Evolutionary conservation across 1,139 yeast genomes (phyloP), one percentile per base, ranked within the genome.

Genomic region (Yamadazyma blattariae): DNA sequence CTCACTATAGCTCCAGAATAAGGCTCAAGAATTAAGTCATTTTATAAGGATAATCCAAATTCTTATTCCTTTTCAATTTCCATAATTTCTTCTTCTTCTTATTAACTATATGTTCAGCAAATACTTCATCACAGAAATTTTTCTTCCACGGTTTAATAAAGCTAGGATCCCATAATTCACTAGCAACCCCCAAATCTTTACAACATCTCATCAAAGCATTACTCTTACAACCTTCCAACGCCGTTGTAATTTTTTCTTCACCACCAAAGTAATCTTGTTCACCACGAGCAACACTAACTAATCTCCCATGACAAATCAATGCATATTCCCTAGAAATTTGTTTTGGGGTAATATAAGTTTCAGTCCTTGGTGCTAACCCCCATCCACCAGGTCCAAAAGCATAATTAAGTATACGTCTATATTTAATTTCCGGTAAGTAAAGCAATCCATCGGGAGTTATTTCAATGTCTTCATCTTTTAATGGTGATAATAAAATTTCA

Each of bases 371-470:
- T 0, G 95, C 96, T 39, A 92, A 67, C 0, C 98, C 98, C 98
- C 98, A 92, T 1, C 96, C 97, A 17, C 98, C 98, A 2, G 98
- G 97, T 2, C 98, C 98, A 67, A 92, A 90, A 0, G 97, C 95
- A 26, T 73, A 72, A 60, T 90, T 90, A 48, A 92, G 63, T 23
- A 89, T 83, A 32, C 98, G 74, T 44, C 98, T 77, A 56, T 92
- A 92, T 56, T 90, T 89, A 59, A 92, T 92, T 59, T 92, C 98
- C 0, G 98, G 98, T 34, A 92, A 66, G 51, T 88, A 92, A 11
- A 92, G 61, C 35, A 92, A 67, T 13, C 98, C 97, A 57, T 92
- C 98, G 0, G 98, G 97, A 44, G 92, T 92, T 46, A 92, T 84
- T 57, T 92, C 98, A 35, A 92, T 80, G 48, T 92, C 97, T 21